phyloP scores from a whole-genome alignment of 352 stramenopile species.

The Pythium insidiosum region DNA sequence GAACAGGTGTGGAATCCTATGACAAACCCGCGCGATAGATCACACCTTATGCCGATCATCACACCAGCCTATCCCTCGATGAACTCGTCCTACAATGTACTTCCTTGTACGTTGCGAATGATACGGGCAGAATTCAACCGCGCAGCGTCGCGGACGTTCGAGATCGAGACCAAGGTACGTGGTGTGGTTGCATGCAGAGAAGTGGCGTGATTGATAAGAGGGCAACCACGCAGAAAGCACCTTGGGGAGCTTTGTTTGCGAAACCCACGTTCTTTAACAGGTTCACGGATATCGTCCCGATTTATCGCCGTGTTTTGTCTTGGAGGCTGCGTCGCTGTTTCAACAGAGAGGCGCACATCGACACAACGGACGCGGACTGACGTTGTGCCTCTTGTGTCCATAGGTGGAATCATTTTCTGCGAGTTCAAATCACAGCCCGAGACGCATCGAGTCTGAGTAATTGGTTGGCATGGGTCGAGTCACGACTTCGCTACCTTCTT shows the following conservation, averaged over 20 bases:
- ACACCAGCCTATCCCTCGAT: slow-evolving; percentile 97
- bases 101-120: slow-evolving; percentile 84
- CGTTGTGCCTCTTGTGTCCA: too few species aligned
- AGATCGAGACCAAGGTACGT: slow-evolving; percentile 80
- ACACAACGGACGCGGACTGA: too few species aligned
- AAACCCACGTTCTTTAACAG: slow-evolving; percentile 68
- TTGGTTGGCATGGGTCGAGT: slow-evolving; percentile 88
- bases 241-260: slow-evolving; percentile 77
- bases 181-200: not conserved
- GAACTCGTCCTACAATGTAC: slow-evolving; percentile 98
- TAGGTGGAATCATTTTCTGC: slow-evolving; percentile 77
- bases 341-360: too few species aligned
- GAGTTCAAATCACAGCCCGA: slow-evolving; percentile 58
- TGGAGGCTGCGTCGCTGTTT: slow-evolving; percentile 3
- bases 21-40: slow-evolving; percentile 71
- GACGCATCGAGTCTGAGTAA: slow-evolving; percentile 44
- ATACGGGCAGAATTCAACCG: slow-evolving; percentile 87
- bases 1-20: slow-evolving; percentile 89
- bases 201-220: slow-evolving; percentile 1
- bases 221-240: slow-evolving; percentile 55
- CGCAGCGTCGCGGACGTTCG: slow-evolving; percentile 44
- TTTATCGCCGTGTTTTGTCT: slow-evolving; percentile 1
- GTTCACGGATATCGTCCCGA: slow-evolving; percentile 19
- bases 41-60: slow-evolving; percentile 98
- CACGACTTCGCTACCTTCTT: slow-evolving; percentile 71